phyloP scores from a whole-genome alignment of 2,329 filamentous ascomycete species.

The Ascochyta koolunga region DNA sequence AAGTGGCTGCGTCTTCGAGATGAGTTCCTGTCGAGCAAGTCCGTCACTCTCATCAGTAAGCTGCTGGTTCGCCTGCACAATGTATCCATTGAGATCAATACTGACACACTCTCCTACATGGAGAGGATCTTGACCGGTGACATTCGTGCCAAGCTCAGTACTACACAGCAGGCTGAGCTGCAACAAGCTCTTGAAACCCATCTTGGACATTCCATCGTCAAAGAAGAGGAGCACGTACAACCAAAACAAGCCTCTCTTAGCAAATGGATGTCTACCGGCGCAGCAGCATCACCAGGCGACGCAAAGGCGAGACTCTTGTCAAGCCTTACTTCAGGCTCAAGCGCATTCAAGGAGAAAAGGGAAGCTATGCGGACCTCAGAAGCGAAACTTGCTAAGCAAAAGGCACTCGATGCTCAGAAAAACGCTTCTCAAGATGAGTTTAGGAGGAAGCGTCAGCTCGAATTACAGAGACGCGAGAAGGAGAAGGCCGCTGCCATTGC shows the following conservation, averaged over 20 bases:
- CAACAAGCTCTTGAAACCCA: constrained; percentile 64
- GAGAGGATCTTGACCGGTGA: constrained; percentile 68
- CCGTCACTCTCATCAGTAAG: constrained; percentile 82
- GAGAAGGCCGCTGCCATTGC: constrained; percentile 75
- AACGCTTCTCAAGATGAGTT: constrained; percentile 57
- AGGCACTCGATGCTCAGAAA: constrained; percentile 35
- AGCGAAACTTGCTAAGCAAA: constrained; percentile 32
- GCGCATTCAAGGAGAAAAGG: constrained; percentile 37
- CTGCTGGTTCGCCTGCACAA: constrained; percentile 82
- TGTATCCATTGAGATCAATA: constrained; percentile 72
- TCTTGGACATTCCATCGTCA: constrained; percentile 47
- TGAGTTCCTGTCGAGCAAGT: constrained; percentile 79
- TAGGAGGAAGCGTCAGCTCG: constrained; percentile 74
- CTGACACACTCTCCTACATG: constrained; percentile 65
- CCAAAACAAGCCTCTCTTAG: constrained; percentile 51
- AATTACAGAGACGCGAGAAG: constrained; percentile 75
- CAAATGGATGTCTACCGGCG: constrained; percentile 48
- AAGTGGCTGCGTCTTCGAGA: constrained; percentile 93
- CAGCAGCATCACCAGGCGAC: constrained; percentile 25
- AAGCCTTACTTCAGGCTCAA: constrained; percentile 34
- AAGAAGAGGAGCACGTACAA: constrained; percentile 42
- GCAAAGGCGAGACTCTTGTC: constrained; percentile 39
- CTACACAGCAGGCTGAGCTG: constrained; percentile 84
- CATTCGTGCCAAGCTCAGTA: constrained; percentile 78
- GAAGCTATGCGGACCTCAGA: constrained; percentile 32